Conservation (phyloP, 805 yeast genomes). For the Maudiozyma saulgeensis region DNA sequence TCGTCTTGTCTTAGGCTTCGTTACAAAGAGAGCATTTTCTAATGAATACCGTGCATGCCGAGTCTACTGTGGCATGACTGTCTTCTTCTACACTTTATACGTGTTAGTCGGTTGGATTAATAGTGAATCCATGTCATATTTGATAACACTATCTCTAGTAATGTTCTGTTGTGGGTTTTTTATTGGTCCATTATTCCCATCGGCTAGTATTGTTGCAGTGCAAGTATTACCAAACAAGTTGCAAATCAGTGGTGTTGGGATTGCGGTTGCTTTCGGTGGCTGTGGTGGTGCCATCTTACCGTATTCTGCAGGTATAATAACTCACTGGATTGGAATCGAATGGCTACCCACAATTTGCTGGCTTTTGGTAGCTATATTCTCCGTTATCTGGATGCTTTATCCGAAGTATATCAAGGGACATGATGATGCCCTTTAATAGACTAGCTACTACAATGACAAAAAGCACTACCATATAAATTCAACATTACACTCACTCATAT, state of each 20-base stretch:
- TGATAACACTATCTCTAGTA: slow-evolving; percentile 13
- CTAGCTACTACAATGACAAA: too few relatives aligned
- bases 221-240: slow-evolving; percentile 50
- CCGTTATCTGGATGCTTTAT: slow-evolving; percentile 20
- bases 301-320: slow-evolving; percentile 44
- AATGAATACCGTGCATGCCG: slow-evolving; percentile 36
- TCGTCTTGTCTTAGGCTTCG: slow-evolving; percentile 47
- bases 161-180: slow-evolving; percentile 45
- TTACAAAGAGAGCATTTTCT: slow-evolving; percentile 37
- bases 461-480: too few relatives aligned
- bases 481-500: too few relatives aligned
- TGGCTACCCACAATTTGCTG: slow-evolving; percentile 24
- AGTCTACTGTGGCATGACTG: slow-evolving; percentile 27
- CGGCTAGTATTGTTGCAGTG: slow-evolving; percentile 56
- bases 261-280: slow-evolving; percentile 72
- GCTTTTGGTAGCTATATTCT: slow-evolving; percentile 14
- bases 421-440: slow-evolving; percentile 12
- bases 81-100: slow-evolving; percentile 29
- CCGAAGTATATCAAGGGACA: slow-evolving; percentile 21
- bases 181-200: slow-evolving; percentile 67
- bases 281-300: slow-evolving; percentile 76
- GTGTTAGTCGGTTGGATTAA: slow-evolving; percentile 15
- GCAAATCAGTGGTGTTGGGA: slow-evolving; percentile 61
- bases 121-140: slow-evolving; percentile 12
- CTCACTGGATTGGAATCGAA: slow-evolving; percentile 20